A percentile compares a stretch with the other conserved stretches of the same genome.
phyloP scores from a whole-genome alignment of 768 basidiomycete species.

The Boletus coccyginus region DNA sequence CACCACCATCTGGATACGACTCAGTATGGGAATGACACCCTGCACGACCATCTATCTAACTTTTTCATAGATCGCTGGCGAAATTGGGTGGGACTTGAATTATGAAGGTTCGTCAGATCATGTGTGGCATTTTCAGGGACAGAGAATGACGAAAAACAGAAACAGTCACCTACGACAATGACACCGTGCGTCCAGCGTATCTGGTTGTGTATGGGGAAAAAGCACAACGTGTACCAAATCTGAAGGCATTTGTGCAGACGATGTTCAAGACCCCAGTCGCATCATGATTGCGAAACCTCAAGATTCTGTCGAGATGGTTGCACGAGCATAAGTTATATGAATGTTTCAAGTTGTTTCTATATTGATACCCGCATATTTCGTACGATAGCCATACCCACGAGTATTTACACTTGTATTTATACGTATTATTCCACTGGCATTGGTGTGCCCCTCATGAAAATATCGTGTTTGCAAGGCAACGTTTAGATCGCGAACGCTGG shows the following conservation, averaged over 20 bases:
- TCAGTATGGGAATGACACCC: conserved; percentile 42
- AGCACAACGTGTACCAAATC: conserved; percentile 11
- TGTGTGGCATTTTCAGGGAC: not conserved
- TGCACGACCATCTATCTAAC: not conserved
- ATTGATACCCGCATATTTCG: conserved; percentile 18
- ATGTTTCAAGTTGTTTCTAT: not conserved
- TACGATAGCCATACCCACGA: conserved; percentile 12
- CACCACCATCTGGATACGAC: conserved; percentile 57
- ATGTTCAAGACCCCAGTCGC: conserved; percentile 33
- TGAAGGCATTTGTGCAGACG: conserved; percentile 27
- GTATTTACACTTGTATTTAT: not conserved
- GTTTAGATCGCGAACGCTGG: no score
- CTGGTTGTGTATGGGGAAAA: conserved; percentile 56
- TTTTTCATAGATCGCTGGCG: conserved; percentile 49
- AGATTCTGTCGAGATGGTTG: not conserved
- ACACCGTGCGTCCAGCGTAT: conserved; percentile 65
- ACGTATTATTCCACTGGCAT: conserved; percentile 4
- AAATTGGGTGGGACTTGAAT: conserved; percentile 63
- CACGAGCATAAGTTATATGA: conserved; percentile 8
- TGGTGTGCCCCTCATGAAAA: not conserved
- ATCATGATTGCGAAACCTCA: conserved; percentile 11
- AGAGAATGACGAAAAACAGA: conserved; percentile 32
- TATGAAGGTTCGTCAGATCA: conserved; percentile 41
- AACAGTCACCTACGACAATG: conserved; percentile 64
- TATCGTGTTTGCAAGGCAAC: not conserved